Evolutionary conservation across 2,329 filamentous ascomycete genomes (phyloP), one percentile per base, ranked within the genome.

Genomic region (Colletotrichum sp.): DNA sequence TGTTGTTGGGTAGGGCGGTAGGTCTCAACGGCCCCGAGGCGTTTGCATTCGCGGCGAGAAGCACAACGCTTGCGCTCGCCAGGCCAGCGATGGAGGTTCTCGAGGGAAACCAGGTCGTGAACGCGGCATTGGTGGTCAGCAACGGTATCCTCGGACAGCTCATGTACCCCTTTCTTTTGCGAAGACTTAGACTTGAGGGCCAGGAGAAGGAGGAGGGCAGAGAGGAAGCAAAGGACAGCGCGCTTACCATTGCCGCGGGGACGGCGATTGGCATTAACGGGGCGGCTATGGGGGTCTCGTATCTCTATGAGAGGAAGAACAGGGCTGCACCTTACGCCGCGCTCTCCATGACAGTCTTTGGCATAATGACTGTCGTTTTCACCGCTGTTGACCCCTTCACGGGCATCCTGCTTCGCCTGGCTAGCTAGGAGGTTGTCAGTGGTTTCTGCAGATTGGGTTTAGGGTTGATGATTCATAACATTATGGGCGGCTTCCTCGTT

Each of bases 201-300:
- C 60, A 76, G 32, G 36, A 72, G n/a, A 24, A 64, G 10, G 75
- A 49, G 1, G 52, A 18, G 9, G 4, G n/a, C 28, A 55, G 55
- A n/a, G 32, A 69, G 39, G 8, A 55, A n/a, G 26, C 57, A 16
- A 21, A 52, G 6, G 59, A 64, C 39, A 44, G 85, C 69, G 81
- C 86, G 1, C 72, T 81, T 3, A 87, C 84, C 0, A 86, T 91
- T 3, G 89, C 89, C 1, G 84, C 87, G 0, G 90, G 90, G 44
- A 85, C 90, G 44, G 85, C 89, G 0, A 86, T 91, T 65, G 90
- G 90, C 5, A 88, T 92, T 83, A 92, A 92, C 77, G 89, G 89
- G 2, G 90, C 90, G 0, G 90, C 90, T 5, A 91, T 92, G 89
- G 90, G 90, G 4, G 90, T 90, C 1, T 87, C 90, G 1, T 89